Base-by-base conservation (phyloP, 2,329 filamentous ascomycete genomes). In the Colletotrichum sp. region DNA sequence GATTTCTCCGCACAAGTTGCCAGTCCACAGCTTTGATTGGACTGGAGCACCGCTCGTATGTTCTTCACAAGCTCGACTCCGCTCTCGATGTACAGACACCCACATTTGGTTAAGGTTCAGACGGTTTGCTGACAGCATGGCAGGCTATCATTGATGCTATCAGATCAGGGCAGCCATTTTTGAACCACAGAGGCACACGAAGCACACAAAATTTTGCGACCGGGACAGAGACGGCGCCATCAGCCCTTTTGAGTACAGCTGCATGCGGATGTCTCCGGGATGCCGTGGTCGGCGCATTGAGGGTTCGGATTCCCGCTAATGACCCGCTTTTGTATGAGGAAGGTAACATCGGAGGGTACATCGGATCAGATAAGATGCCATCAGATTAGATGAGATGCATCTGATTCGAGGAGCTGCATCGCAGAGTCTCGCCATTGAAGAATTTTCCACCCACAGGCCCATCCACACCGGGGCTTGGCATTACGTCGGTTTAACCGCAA, bases 331-430 rank as follows among this genome's bases (percentile, higher is more conserved):
- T 63, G 30, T 29, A 15, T 19, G 57, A 57, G 19, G 49, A 68
- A 61, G 36, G 30, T 69, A 22, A n/a, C 55, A 62, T 69, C 71
- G 55, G 71, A 71, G 44, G 67, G 36, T 15, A 34, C 25, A 36
- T 75, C 49, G 61, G 68, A 65, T 75, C 69, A 72, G 72, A 72
- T 75, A 71, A 71, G 68, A 75, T 75, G 36, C 59, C 36, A 71
- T 72, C 72, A 72, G 72, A 75, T 75, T 75, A 75, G 72, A 72
- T 71, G 44, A 72, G 49, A 13, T 15, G n/a, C 29, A 39, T 39
- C 36, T 72, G 36, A 62, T 72, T 75, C 62, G 62, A 67, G 29
- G 72, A 67, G 27, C 27, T 49, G 34, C 69, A 66, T 66, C 61
- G 13, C 22, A 30, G n/a, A 29, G 55, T 29, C 55, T 59, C 55